phyloP scores from a whole-genome alignment of 371 early-diverging fungal genomes.

The Nematocida sp. region DNA sequence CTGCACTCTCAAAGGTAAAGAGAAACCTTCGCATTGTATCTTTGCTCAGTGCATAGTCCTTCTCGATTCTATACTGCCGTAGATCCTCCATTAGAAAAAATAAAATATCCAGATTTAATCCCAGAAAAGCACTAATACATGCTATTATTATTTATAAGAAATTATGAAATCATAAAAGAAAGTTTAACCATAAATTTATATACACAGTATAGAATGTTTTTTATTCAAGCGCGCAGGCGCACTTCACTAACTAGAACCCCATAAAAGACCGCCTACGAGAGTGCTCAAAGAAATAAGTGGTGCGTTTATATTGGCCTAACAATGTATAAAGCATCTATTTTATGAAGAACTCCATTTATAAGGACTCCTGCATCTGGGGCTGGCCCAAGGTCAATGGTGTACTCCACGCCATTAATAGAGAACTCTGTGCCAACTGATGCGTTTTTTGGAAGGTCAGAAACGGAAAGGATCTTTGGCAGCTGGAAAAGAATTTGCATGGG shows the following conservation, averaged over 20 bases:
- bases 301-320: slow-evolving; percentile 18
- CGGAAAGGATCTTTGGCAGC: slow-evolving; percentile 37
- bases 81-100: slow-evolving; percentile 63
- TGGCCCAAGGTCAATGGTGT: slow-evolving; percentile 10
- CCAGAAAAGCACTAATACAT: background rate
- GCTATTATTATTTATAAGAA: too few species aligned
- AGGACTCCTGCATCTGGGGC: slow-evolving; percentile 15
- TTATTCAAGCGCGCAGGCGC: too few species aligned
- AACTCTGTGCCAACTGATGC: slow-evolving; percentile 18
- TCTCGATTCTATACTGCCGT: slow-evolving; percentile 46
- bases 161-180: background rate
- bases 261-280: background rate
- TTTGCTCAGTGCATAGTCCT: slow-evolving; percentile 60
- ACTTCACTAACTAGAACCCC: background rate
- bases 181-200: background rate
- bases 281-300: background rate
- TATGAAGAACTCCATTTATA: slow-evolving; percentile 1
- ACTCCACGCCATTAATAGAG: background rate
- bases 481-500: slow-evolving; percentile 53
- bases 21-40: slow-evolving; percentile 67
- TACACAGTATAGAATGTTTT: too few species aligned
- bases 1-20: slow-evolving; percentile 66
- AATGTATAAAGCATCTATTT: slow-evolving; percentile 26
- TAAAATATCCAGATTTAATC: slow-evolving; percentile 2
- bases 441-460: slow-evolving; percentile 14